phyloP scores from a whole-genome alignment of 495 filamentous ascomycete species.

The Astrocystis sublimbata region DNA sequence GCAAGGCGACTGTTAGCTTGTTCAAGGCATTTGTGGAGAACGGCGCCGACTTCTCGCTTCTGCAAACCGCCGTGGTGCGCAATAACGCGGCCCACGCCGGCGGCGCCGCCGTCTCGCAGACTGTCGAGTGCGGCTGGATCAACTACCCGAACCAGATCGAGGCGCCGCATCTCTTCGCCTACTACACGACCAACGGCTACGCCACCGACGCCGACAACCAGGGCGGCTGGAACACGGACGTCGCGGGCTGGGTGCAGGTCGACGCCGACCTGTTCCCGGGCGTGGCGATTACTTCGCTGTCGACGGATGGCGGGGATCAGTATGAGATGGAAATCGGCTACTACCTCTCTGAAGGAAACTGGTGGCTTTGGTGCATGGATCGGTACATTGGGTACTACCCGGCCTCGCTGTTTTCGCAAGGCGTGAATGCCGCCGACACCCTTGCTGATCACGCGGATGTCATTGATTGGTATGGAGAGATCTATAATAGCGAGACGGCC shows the following conservation, averaged over 20 bases:
- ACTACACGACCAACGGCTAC: slow-evolving; percentile 32
- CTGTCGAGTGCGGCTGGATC: slow-evolving; percentile 35
- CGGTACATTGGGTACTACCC: slow-evolving; percentile 34
- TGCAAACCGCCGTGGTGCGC: slow-evolving; percentile 29
- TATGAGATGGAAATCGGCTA: slow-evolving; percentile 30
- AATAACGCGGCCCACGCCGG: slow-evolving; percentile 1
- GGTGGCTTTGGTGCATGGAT: slow-evolving; percentile 32
- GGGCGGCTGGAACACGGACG: slow-evolving; percentile 33
- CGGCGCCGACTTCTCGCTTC: slow-evolving; percentile 29
- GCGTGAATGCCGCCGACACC: slow-evolving; percentile 12
- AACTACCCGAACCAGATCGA: slow-evolving; percentile 24
- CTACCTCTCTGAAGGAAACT: slow-evolving; percentile 24
- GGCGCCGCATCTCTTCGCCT: slow-evolving; percentile 30
- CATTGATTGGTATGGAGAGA: slow-evolving; percentile 34
- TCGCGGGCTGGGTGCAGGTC: slow-evolving; percentile 31
- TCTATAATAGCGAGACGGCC: slow-evolving; percentile 24
- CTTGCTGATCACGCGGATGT: slow-evolving; percentile 22
- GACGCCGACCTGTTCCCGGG: slow-evolving; percentile 27
- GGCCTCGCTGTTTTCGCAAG: slow-evolving; percentile 18
- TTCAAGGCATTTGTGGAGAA: slow-evolving; percentile 21
- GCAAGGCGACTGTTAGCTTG: slow-evolving; percentile 25
- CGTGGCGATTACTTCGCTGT: slow-evolving; percentile 21
- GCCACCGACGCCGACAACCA: slow-evolving; percentile 14
- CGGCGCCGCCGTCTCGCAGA: slow-evolving; percentile 17
- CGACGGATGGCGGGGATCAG: slow-evolving; percentile 23